phyloP scores from a whole-genome alignment of 306 rosid genomes.

The Argentina anserina region DNA sequence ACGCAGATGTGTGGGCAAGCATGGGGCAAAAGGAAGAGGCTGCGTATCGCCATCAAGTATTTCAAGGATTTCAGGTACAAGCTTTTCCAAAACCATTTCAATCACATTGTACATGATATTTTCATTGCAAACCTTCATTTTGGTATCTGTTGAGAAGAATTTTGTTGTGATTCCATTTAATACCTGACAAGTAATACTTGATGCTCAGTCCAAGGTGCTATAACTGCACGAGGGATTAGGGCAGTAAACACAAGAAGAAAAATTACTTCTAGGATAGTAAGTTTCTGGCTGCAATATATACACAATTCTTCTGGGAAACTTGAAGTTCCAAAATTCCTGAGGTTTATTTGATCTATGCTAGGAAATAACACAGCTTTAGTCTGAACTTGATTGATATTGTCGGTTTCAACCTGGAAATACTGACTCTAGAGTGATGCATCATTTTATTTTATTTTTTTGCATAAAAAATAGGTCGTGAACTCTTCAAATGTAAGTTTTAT shows the following conservation, averaged over 20 bases:
- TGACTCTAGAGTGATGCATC: background rate
- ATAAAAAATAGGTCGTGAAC: background rate
- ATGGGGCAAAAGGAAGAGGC: conserved; percentile 99
- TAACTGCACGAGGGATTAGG: background rate
- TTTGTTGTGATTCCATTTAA: background rate
- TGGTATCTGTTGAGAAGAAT: background rate
- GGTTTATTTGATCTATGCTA: background rate
- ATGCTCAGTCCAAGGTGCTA: background rate
- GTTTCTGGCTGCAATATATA: background rate
- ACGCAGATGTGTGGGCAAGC: conserved; percentile 98
- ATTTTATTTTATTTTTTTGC: background rate
- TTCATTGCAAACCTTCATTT: background rate
- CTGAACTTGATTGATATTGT: background rate
- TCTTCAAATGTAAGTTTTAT: background rate
- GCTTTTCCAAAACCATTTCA: background rate
- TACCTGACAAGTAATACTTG: background rate
- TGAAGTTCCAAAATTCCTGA: background rate
- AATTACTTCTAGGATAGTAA: background rate
- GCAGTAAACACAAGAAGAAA: background rate
- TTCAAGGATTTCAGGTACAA: conserved; percentile 85
- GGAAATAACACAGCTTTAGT: background rate
- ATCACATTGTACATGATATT: background rate
- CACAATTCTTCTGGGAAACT: background rate
- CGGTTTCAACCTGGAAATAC: background rate
- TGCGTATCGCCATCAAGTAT: conserved; percentile 63